Percentiles rank a stretch among this genome's conserved stretches.
phyloP scores from a whole-genome alignment of 179 eudicot species.

The Sideroxylon spinosum region DNA sequence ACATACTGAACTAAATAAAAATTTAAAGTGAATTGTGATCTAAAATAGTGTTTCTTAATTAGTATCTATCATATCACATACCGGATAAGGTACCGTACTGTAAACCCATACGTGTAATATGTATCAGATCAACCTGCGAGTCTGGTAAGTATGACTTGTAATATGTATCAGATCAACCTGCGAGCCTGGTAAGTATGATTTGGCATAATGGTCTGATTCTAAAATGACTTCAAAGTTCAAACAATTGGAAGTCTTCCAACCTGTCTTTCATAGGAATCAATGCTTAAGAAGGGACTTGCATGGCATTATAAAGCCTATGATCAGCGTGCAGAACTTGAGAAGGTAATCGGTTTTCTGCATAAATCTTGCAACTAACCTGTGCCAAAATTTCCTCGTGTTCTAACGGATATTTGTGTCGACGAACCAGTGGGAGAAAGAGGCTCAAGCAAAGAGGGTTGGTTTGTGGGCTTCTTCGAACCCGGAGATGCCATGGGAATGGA shows the following conservation, averaged over 20 bases:
- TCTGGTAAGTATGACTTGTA: no score
- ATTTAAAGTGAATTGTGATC: no score
- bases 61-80: no score
- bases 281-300: constrained; percentile 93
- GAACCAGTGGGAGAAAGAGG: constrained; percentile 81
- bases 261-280: constrained; percentile 52
- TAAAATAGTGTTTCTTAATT: no score
- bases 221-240: not conserved
- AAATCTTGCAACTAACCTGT: not conserved
- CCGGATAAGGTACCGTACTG: no score
- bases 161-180: no score
- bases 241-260: not conserved
- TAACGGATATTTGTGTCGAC: not conserved
- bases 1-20: no score
- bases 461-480: constrained; percentile 82
- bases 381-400: not conserved
- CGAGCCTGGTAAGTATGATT: no score
- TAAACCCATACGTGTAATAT: no score
- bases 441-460: constrained; percentile 68
- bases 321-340: constrained; percentile 60
- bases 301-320: constrained; percentile 96
- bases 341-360: constrained; percentile 30
- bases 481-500: constrained; percentile 90
- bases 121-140: no score
- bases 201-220: not conserved